These are phyloP conservation scores for Acer negundo DNA, from an alignment of 345 rosid species.

Conservation along the genomic window DNA sequence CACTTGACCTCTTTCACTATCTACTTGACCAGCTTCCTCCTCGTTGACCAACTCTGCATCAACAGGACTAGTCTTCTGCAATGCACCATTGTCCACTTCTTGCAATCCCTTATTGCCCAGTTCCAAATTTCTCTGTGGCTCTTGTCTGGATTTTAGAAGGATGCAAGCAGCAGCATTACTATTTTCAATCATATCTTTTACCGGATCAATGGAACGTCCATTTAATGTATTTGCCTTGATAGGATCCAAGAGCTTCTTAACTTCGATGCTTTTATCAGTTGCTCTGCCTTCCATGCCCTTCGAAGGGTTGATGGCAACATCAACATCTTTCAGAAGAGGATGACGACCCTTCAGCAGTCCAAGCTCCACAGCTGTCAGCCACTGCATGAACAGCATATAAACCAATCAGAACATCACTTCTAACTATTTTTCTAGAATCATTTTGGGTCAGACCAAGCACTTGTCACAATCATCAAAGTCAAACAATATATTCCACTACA, in stretches of 20 bases:
- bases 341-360: slow-evolving; percentile 97
- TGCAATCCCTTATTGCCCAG: slow-evolving; percentile 28
- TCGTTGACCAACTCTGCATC: slow-evolving; percentile 48
- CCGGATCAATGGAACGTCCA: slow-evolving; percentile 43
- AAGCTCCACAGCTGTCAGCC: slow-evolving; percentile 93
- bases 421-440: not conserved
- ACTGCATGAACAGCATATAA: slow-evolving; percentile 48
- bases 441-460: not conserved
- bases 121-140: slow-evolving; percentile 32
- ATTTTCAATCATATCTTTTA: slow-evolving; percentile 33
- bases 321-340: slow-evolving; percentile 88
- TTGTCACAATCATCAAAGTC: not conserved
- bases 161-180: slow-evolving; percentile 29
- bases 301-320: slow-evolving; percentile 69
- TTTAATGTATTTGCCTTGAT: slow-evolving; percentile 37
- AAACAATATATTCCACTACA: not conserved
- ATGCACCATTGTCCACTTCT: slow-evolving; percentile 27
- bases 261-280: slow-evolving; percentile 35
- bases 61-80: slow-evolving; percentile 37
- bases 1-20: slow-evolving; percentile 63
- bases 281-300: slow-evolving; percentile 52
- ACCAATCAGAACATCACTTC: slow-evolving; percentile 21
- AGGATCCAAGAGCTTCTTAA: slow-evolving; percentile 47
- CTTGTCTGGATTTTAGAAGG: slow-evolving; percentile 34
- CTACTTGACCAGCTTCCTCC: slow-evolving; percentile 37